Evolutionary conservation across 768 basidiomycete genomes (phyloP).

Genomic region (Porphyrellus cyaneotinctus): DNA sequence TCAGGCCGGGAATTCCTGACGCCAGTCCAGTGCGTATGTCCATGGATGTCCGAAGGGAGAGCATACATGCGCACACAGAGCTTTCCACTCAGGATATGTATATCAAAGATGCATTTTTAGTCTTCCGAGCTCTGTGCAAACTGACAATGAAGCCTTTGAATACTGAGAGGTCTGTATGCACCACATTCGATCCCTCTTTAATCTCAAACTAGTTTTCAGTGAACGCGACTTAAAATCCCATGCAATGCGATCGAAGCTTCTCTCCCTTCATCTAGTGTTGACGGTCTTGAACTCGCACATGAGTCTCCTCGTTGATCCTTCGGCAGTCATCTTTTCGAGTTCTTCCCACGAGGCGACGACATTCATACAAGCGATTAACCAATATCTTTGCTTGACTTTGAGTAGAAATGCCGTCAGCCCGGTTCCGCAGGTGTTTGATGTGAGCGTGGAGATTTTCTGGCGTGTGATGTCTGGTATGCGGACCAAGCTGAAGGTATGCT

Average conservation of each 20-base stretch:
- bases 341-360: slow-evolving; percentile 83
- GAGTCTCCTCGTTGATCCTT: slow-evolving; percentile 82
- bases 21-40: slow-evolving; percentile 24
- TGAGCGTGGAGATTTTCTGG: slow-evolving; percentile 99
- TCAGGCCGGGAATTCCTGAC: slow-evolving; percentile 12
- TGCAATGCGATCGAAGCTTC: slow-evolving; percentile 93
- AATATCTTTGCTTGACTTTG: slow-evolving; percentile 89
- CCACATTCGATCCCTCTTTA: background rate
- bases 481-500: slow-evolving; percentile 84
- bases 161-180: slow-evolving; percentile 70
- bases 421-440: slow-evolving; percentile 95
- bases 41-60: slow-evolving; percentile 17
- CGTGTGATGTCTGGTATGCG: slow-evolving; percentile 90
- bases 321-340: slow-evolving; percentile 87
- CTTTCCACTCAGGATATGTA: slow-evolving; percentile 84
- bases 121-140: slow-evolving; percentile 95
- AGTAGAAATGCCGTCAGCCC: slow-evolving; percentile 95
- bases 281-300: slow-evolving; percentile 91
- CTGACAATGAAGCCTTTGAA: slow-evolving; percentile 96
- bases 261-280: slow-evolving; percentile 91
- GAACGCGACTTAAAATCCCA: slow-evolving; percentile 96
- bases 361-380: slow-evolving; percentile 91
- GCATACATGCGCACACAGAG: slow-evolving; percentile 33
- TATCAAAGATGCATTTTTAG: slow-evolving; percentile 96
- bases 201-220: slow-evolving; percentile 39